Evolutionary conservation across 2,329 filamentous ascomycete genomes (phyloP), one percentile per base, ranked within the genome.

Genomic region (Aspergillus sp.): DNA sequence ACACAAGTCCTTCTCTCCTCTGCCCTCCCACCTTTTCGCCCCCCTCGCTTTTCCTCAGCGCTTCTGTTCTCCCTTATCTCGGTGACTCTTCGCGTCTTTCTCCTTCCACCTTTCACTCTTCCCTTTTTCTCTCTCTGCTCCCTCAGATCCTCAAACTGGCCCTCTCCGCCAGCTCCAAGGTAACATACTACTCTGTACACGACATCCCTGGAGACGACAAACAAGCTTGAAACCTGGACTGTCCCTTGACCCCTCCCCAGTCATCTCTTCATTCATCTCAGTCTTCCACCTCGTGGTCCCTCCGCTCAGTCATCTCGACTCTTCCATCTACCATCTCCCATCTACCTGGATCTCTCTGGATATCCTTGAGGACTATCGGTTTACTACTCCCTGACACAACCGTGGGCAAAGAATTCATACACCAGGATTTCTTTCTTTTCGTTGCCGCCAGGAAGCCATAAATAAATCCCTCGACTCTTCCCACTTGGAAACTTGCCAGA

Each of bases 251-350:
- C 62, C 56, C 63, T 60, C 47, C 43, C 54, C 45, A 54, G 61
- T 53, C 68, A 69, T 64, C 70, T 73, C 72, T 71, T 67, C 64
- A 64, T 61, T 61, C 62, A 38, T 59, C 54, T 59, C 46, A 62
- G 38, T 57, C 43, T 61, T 25, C 43, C 28, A 19, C 45, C 55
- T 53, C 56, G 38, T 58, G 45, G 56, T 56, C 58, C 60, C 57
- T 54, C 46, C 41, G 11, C 43, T 54, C 56, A 31, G 49, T 31
- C 56, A 51, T 30, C 54, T 56, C 50, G 46, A 57, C 47, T 53
- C 46, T 55, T 41, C 22, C 54, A n/a, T 45, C 43, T 58, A 45
- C 63, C 63, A 50, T 19, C 19, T 19, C 64, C 54, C 57, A 64
- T 62, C 58, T 56, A 54, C 55, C 54, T 56, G 60, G 61, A 60